Conservation (phyloP, 352 stramenopile genomes). For the Phytophthora foliorum region DNA sequence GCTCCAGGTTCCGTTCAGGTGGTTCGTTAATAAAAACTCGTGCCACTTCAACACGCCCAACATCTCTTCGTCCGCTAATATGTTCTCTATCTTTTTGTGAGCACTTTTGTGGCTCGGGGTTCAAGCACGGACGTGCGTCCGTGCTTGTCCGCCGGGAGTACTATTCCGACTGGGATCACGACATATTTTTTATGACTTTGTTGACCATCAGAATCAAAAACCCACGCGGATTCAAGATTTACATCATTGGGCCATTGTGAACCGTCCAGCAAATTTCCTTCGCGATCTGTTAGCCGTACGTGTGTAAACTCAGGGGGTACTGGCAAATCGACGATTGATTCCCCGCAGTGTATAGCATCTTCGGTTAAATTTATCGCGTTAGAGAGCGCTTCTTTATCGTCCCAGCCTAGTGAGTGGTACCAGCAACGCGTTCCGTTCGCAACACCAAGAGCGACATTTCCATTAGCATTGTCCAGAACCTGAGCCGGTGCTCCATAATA, state of each 20-base stretch:
- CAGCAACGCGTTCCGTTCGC: slow-evolving; percentile 5
- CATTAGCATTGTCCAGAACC: slow-evolving; percentile 8
- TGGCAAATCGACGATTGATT: neutral
- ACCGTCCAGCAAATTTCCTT: neutral
- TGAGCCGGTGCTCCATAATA: slow-evolving; percentile 3
- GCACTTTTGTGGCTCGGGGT: too few species aligned
- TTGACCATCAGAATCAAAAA: neutral
- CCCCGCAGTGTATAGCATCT: neutral
- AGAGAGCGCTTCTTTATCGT: neutral
- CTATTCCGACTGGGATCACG: neutral
- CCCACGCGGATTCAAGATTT: slow-evolving; percentile 1
- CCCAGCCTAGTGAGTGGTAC: slow-evolving; percentile 6
- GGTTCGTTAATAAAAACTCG: too few species aligned
- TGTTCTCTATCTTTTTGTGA: too few species aligned
- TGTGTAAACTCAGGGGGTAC: neutral
- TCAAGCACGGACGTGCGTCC: too few species aligned
- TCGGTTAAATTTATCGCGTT: neutral
- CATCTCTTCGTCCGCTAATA: too few species aligned
- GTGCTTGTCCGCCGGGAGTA: too few species aligned
- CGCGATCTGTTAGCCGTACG: neutral
- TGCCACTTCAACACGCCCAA: too few species aligned
- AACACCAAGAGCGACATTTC: neutral
- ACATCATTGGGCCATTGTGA: neutral
- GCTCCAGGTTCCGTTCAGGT: too few species aligned
- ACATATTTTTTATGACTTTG: neutral